A percentile compares a stretch with the other conserved stretches of the same genome.
phyloP scores from a whole-genome alignment of 176 grass and related monocot genomes.

The Aegilops longissima region DNA sequence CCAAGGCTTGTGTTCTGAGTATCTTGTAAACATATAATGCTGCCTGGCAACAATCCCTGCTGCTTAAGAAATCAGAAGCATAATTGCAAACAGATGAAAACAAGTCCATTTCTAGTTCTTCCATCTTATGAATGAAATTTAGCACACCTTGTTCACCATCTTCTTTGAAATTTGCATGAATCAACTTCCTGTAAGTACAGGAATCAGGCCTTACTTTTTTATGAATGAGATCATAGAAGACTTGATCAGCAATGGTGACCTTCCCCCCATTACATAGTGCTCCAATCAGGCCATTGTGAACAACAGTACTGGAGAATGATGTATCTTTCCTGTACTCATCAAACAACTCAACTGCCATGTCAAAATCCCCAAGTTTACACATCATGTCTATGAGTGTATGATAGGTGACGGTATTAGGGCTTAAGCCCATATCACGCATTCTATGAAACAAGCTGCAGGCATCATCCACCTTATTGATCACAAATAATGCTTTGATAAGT shows the following conservation, averaged over 20 bases:
- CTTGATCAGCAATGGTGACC: constrained; percentile 44
- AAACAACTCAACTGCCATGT: constrained; percentile 66
- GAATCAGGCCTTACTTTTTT: constrained; percentile 45
- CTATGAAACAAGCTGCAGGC: constrained; percentile 67
- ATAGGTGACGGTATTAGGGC: constrained; percentile 69
- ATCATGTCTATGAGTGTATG: constrained; percentile 58
- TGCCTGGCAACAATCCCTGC: constrained; percentile 43
- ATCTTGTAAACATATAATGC: constrained; percentile 67
- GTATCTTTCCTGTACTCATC: constrained; percentile 49
- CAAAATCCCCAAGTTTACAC: constrained; percentile 61
- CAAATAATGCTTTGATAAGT: constrained; percentile 77
- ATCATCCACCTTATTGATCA: constrained; percentile 66
- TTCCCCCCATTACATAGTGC: constrained; percentile 58
- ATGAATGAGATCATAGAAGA: constrained; percentile 62
- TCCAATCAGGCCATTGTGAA: constrained; percentile 53
- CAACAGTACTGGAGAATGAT: constrained; percentile 37
- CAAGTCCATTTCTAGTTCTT: constrained; percentile 44
- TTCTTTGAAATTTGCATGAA: constrained; percentile 60
- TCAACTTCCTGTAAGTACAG: constrained; percentile 52
- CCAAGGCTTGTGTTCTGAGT: constrained; percentile 44
- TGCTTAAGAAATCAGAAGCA: constrained; percentile 71
- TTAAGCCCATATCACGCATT: constrained; percentile 67
- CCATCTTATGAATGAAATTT: constrained; percentile 55
- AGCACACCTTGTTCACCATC: constrained; percentile 51
- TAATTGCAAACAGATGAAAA: constrained; percentile 68